Base-by-base conservation (phyloP, 805 yeast genomes). In the Candida taoyuanica region DNA sequence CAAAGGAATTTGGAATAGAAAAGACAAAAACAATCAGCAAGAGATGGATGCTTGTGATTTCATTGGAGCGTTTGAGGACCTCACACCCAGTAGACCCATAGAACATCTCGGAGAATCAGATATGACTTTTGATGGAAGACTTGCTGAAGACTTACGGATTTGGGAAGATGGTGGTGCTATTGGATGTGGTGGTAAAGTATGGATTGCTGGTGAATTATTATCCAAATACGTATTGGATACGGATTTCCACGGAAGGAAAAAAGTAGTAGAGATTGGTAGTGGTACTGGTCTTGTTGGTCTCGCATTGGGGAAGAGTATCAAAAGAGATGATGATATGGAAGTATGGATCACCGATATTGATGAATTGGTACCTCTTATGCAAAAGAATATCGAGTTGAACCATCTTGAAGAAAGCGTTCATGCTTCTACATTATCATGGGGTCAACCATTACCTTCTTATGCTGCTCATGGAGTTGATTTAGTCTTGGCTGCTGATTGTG, bases 111-210 rank as follows among this genome's bases (percentile, higher is more conserved):
- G 75, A 9, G 50, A 54, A 15, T 48, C 63, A 2, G 64, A 56
- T 33, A 53, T 69, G 31, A 58, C 63, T 11, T 68, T 68, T 40
- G 67, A 63, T 29, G 70, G 70, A 1, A 56, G 64, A 33, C 50
- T 69, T 17, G 35, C 44, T 0, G 39, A 50, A 6, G 60, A 60
- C 2, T 53, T 73, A 21, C 52, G 62, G 44, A 65, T 76, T 19
- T 62, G 59, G 40, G 77, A 72, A 44, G 81, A 76, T 48, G 81
- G 80, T 28, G 81, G 81, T 7, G 73, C 67, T 1, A 53, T 67
- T 5, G 82, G 82, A 2, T 76, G 81, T 53, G 82, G 82, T n/a
- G 82, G 82, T 3, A 70, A 73, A 40, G 62, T 76, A 5, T 76
- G 82, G 82, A 65, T 76, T 2, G 79, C 81, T 8, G 82, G 81